These are phyloP conservation scores for Drechslera avenae DNA, from an alignment of 2,329 filamentous ascomycete genomes.

Conservation along the genomic window DNA sequence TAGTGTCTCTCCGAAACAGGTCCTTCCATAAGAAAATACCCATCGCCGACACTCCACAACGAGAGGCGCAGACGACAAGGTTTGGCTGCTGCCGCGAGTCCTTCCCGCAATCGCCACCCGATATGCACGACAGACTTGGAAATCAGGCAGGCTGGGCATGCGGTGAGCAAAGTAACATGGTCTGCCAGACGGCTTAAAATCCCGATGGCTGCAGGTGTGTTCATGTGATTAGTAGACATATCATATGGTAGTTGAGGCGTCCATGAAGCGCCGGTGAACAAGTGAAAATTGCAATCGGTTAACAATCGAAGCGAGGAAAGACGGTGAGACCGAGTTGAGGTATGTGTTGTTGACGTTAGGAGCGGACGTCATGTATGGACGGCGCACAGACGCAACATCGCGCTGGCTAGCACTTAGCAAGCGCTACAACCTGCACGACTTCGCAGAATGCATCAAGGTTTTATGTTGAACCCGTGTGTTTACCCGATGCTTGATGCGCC, in stretches of 20 bases:
- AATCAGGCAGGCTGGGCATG: background rate
- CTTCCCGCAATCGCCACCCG: background rate
- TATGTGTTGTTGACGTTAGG: constrained; percentile 3
- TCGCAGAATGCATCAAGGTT: background rate
- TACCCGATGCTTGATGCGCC: background rate
- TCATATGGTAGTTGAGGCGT: background rate
- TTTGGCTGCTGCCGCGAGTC: constrained; percentile 1
- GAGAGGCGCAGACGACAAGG: background rate
- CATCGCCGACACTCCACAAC: background rate
- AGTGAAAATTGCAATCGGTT: background rate
- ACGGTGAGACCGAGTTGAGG: constrained; percentile 8
- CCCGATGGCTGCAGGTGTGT: constrained; percentile 1
- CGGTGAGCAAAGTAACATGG: background rate
- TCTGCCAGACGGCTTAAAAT: background rate
- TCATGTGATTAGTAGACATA: background rate
- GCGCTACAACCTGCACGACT: background rate
- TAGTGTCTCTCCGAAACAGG: background rate
- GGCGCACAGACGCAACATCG: constrained; percentile 1
- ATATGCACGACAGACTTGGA: constrained; percentile 2
- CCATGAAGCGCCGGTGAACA: background rate
- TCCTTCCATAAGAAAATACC: constrained; percentile 1
- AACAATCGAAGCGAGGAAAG: constrained; percentile 10
- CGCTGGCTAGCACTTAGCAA: background rate
- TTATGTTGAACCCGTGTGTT: background rate
- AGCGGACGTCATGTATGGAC: constrained; percentile 5